A percentile compares a stretch with the other conserved stretches of the same genome.
These are phyloP conservation scores for Eucalyptus rudis DNA, from an alignment of 345 rosid species.

Conservation along the genomic window DNA sequence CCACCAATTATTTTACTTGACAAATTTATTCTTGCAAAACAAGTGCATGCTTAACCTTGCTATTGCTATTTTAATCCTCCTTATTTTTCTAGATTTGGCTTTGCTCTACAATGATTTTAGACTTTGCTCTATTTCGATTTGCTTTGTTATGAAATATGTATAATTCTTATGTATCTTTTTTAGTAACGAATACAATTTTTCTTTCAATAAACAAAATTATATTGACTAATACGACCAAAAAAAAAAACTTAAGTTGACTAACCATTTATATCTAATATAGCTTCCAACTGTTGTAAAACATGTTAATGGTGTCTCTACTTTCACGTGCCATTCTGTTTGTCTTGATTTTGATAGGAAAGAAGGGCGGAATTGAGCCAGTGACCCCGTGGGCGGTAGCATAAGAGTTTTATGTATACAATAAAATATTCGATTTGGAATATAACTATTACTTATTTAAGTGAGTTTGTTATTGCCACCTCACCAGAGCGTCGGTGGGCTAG, in stretches of 20 bases:
- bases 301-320: neutral
- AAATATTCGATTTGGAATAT: neutral
- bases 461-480: neutral
- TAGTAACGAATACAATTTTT: neutral
- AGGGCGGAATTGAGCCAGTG: neutral
- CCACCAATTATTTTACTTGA: neutral
- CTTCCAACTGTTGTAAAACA: neutral
- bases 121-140: too few species aligned
- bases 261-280: neutral
- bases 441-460: neutral
- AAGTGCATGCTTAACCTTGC: neutral
- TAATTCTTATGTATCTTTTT: neutral
- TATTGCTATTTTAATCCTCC: neutral
- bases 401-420: neutral
- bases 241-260: neutral
- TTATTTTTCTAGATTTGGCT: neutral
- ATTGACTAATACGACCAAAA: neutral
- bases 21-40: accelerated
- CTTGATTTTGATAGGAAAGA: neutral
- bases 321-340: neutral
- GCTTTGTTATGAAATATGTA: too few species aligned
- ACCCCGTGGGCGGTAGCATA: neutral
- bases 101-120: neutral
- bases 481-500: neutral
- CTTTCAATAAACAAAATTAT: neutral